Base-by-base conservation (phyloP, 1,284 basidiomycete species). In the Meripilus lineatus region DNA sequence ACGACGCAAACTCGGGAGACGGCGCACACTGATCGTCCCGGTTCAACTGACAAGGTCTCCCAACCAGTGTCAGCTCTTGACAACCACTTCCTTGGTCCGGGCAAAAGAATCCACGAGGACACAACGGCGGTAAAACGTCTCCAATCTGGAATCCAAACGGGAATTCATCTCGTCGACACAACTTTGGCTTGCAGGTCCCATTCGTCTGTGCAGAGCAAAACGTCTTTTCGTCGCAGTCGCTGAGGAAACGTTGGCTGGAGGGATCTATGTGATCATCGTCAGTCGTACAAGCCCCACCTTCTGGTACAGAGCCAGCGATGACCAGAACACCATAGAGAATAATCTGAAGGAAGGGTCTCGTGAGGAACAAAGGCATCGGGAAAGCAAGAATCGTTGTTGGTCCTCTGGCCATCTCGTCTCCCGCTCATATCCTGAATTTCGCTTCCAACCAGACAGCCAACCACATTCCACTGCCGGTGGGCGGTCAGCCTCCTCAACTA, bases 1-100 rank as follows among this genome's bases (percentile, higher is more conserved):
- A 59, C 10, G 69, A 59, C 8, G 55, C 55, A 54, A 60, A 67
- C 47, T 75, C 65, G 11, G 63, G 52, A 2, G 79, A 70, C 2
- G 74, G 65, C 8, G 62, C 61, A 52, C 83, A 88, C 56, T 86
- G 77, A 47, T 87, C 84, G 58, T 89, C 85, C 30, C 85, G 69
- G 51, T 81, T 79, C 53, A 87, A 64, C 61, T 89, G 78, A 59
- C 86, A 89, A 0, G 67, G 37, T 17, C 62, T 63, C 2, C 83
- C 84, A 0, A 74, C 60, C 0, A 59, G 48, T 0, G 72, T 59
- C 41, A 79, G 63, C 3, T 60, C 54, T 41, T 68, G 58, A 59
- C 87, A 91, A 1, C 70, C 72, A 54, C 75, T 75, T 15, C 79
- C 83, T 54, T 84, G 80, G 57, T 89, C 86, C 0, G 85, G 85